Conservation (phyloP, 139 green algal genomes). For the Protoeuglena noctilucae region DNA sequence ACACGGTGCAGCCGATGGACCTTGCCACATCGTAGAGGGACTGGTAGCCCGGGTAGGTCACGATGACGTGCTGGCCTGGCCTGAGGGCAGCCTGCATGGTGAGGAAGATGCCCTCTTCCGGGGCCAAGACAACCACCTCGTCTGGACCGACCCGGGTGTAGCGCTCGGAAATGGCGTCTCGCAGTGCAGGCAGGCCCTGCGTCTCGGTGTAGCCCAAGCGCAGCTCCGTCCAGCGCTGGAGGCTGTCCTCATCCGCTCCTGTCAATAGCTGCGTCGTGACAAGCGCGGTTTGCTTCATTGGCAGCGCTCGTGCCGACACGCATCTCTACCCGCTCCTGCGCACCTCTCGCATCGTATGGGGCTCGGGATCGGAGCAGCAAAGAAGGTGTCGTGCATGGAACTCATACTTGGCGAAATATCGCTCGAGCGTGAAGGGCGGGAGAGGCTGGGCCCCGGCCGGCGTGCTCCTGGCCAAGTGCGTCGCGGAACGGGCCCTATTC, state of each 20-base stretch:
- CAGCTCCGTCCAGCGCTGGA: constrained; percentile 27
- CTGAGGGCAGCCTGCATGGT: constrained; percentile 43
- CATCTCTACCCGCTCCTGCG: constrained; percentile 10
- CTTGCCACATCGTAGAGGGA: constrained; percentile 42
- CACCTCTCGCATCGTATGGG: constrained; percentile 29
- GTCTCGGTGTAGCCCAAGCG: constrained; percentile 40
- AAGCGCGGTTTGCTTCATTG: too few relatives aligned
- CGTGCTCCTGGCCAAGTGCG: too few relatives aligned
- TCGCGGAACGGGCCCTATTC: too few relatives aligned
- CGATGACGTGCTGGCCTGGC: constrained; percentile 47
- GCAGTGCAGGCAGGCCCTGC: constrained; percentile 29
- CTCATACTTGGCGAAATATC: constrained; percentile 51
- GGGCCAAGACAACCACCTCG: constrained; percentile 25
- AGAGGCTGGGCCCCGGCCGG: too few relatives aligned
- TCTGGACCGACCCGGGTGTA: constrained; percentile 12
- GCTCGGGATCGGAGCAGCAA: constrained; percentile 48
- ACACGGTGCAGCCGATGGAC: constrained; percentile 27
- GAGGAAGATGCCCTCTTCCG: constrained; percentile 42
- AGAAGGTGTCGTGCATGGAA: constrained; percentile 30
- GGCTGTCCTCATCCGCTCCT: constrained; percentile 26
- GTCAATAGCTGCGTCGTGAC: too few relatives aligned
- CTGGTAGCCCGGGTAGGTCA: constrained; percentile 50
- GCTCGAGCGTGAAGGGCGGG: constrained; percentile 25
- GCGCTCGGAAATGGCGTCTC: constrained; percentile 20
- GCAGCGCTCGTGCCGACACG: too few relatives aligned